phyloP scores from a whole-genome alignment of 768 basidiomycete genomes.

The Tephrocybe sp. region DNA sequence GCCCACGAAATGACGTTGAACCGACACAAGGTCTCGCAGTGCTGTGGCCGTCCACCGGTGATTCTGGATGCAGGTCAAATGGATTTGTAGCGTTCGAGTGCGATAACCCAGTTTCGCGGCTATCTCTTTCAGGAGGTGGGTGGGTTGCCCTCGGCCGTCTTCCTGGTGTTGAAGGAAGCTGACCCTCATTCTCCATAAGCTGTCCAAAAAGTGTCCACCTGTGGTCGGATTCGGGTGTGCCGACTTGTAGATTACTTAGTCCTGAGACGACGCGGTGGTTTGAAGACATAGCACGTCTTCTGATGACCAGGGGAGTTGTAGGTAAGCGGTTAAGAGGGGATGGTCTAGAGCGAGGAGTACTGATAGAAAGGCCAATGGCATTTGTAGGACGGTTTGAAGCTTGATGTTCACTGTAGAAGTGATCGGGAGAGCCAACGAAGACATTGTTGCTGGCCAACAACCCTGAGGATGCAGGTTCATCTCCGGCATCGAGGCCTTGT shows the following conservation, averaged over 20 bases:
- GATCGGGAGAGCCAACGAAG: constrained; percentile 26
- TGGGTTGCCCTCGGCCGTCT: constrained; percentile 3
- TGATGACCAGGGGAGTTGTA: constrained; percentile 18
- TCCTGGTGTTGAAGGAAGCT: constrained; percentile 25
- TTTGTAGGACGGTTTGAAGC: constrained; percentile 3
- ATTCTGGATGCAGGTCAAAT: constrained; percentile 7
- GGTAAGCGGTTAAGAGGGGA: constrained; percentile 17
- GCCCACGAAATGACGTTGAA: constrained; percentile 1
- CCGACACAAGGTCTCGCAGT: background rate
- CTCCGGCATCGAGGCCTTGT: background rate
- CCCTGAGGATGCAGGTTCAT: background rate
- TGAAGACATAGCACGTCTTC: constrained; percentile 11
- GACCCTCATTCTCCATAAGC: constrained; percentile 66
- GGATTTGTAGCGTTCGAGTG: constrained; percentile 12
- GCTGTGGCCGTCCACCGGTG: constrained; percentile 3
- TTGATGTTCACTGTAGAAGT: constrained; percentile 10
- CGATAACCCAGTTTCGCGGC: background rate
- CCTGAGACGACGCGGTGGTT: constrained; percentile 14
- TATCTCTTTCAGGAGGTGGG: background rate
- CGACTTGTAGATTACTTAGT: constrained; percentile 11
- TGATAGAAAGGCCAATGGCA: constrained; percentile 1
- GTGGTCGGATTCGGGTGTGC: constrained; percentile 20
- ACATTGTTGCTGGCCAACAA: constrained; percentile 2
- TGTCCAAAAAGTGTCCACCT: constrained; percentile 72
- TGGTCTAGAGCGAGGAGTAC: constrained; percentile 16